Evolutionary conservation across 257 asterid species (phyloP), one percentile per base, ranked within the genome.

Genomic region (Prunella vulgaris): DNA sequence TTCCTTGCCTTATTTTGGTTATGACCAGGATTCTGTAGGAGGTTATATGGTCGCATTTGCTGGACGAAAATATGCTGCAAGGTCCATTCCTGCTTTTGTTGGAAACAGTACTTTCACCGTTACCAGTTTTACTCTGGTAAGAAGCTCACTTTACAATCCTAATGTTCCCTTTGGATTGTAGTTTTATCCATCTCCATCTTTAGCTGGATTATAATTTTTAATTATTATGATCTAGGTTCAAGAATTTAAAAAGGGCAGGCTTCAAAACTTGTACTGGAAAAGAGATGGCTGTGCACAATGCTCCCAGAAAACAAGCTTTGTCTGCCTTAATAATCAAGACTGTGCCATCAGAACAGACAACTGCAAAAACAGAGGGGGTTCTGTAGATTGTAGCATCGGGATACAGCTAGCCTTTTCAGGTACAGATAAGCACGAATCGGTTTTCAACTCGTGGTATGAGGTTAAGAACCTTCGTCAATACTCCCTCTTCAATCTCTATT

Each of bases 11-110:
- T 66, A 10, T 53, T 48, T 66, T 53, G 12, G 44, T 40, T 68
- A 0, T 18, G 44, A 15, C 58, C 79, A 94, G 99, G 99, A 86
- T 63, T 56, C 84, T 18, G 80, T 75, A 38, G 99, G 99, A 70
- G 99, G 97, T 63, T 91, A 89, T 69, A 94, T 94, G 99, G 99
- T 89, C 60, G 99, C 97, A 73, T 91, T 94, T 80, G 95, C 99
- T 72, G 99, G 99, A 61, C 78, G 93, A 66, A 91, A 74, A 79
- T 85, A 89, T 62, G 97, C 99, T 73, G 97, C 97, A 28, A 84
- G 96, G 79, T 94, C 99, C 64, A 61, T 69, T 67, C 93, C 95
- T 57, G 89, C 97, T 68, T 92, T 92, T 62, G 93, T 87, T 72
- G 96, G 87, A 20, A 92, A 92, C 58, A 22, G 74, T 64, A 82